A percentile compares a stretch with the other conserved stretches of the same genome.
Conservation (phyloP, 805 yeast genomes). For the Debaryomyces maramus region DNA sequence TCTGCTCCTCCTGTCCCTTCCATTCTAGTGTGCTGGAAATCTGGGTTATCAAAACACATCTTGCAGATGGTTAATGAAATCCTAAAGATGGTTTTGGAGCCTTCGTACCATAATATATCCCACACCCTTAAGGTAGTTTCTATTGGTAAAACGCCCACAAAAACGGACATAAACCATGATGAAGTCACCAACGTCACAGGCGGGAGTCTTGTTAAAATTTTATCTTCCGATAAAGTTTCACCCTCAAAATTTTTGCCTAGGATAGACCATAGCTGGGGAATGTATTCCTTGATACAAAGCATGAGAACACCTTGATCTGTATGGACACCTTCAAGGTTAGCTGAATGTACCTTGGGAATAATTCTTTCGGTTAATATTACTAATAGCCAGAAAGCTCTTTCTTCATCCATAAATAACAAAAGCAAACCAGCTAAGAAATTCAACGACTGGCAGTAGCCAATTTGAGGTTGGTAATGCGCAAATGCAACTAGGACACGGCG, state of each 20-base stretch:
- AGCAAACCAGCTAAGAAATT: conserved; percentile 89
- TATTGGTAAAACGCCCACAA: conserved; percentile 84
- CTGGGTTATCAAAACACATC: conserved; percentile 61
- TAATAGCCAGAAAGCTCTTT: conserved; percentile 92
- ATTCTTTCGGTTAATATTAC: conserved; percentile 83
- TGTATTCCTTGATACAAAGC: conserved; percentile 78
- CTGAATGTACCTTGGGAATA: conserved; percentile 88
- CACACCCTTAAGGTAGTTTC: conserved; percentile 87
- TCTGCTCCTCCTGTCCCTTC: conserved; percentile 24
- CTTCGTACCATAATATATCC: conserved; percentile 95
- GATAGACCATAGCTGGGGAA: conserved; percentile 76
- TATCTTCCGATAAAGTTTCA: conserved; percentile 40
- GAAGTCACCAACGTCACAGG: conserved; percentile 93
- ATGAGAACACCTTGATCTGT: conserved; percentile 92
- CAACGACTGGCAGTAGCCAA: conserved; percentile 95
- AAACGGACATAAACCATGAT: conserved; percentile 98
- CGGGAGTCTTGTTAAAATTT: conserved; percentile 73
- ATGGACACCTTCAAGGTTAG: conserved; percentile 89
- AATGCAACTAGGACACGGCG: conserved; percentile 83
- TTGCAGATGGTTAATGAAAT: conserved; percentile 79
- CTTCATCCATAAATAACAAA: conserved; percentile 84
- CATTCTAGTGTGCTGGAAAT: conserved; percentile 36
- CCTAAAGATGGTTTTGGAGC: conserved; percentile 81
- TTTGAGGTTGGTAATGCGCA: conserved; percentile 80
- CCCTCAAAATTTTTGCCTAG: conserved; percentile 43